A percentile compares a stretch with the other conserved stretches of the same genome.
Conservation (phyloP, 2,329 filamentous ascomycete genomes). For the Phyllachora maydis region DNA sequence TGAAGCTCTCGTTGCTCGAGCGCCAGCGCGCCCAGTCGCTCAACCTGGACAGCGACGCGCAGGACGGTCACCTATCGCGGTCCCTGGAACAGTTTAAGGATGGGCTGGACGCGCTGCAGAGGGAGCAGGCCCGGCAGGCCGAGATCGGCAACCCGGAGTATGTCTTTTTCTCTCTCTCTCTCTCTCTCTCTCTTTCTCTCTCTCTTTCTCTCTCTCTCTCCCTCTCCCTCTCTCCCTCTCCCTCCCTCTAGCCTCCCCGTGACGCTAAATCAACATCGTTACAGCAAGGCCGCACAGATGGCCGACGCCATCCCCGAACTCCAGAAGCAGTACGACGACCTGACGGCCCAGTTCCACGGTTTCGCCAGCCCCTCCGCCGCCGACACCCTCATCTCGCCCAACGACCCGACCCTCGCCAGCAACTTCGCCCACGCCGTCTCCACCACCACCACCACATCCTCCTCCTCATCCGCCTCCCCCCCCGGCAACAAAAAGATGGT, state of each 20-base stretch:
- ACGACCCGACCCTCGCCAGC: constrained; percentile 36
- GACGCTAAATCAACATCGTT: constrained; percentile 6
- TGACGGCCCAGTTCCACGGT: constrained; percentile 64
- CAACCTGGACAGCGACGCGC: constrained; percentile 55
- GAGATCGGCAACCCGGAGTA: constrained; percentile 45
- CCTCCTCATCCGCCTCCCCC: constrained; percentile 11
- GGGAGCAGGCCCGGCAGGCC: constrained; percentile 40
- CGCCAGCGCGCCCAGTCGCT: constrained; percentile 69
- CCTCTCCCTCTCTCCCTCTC: constrained; percentile 1
- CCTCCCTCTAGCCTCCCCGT: neutral
- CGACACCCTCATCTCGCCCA: constrained; percentile 35
- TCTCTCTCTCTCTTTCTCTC: too few species aligned
- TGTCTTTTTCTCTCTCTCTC: too few species aligned
- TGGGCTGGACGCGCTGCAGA: constrained; percentile 50
- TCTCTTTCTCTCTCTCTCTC: constrained; percentile 12
- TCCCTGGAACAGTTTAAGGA: constrained; percentile 74
- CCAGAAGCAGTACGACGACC: constrained; percentile 52
- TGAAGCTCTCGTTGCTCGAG: constrained; percentile 89
- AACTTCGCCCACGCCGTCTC: constrained; percentile 44
- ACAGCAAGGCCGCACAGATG: constrained; percentile 25
- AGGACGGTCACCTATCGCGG: constrained; percentile 75
- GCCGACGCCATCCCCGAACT: constrained; percentile 47
- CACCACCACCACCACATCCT: constrained; percentile 15
- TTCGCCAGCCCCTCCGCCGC: constrained; percentile 27
- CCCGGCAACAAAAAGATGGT: constrained; percentile 52